phyloP scores from a whole-genome alignment of 768 basidiomycete species.

The Leccinum fibrillosum region DNA sequence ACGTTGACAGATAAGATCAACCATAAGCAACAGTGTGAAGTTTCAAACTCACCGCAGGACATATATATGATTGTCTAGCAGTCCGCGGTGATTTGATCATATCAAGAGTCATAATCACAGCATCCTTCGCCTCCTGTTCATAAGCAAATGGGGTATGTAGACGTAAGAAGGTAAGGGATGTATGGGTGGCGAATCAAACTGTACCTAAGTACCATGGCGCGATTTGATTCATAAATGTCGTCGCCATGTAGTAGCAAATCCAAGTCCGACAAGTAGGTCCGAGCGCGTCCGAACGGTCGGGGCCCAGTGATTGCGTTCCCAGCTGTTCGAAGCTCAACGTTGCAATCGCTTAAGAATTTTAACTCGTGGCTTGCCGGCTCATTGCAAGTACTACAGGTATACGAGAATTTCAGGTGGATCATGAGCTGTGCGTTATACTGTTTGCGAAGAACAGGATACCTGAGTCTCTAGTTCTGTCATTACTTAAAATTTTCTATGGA shows the following conservation, averaged over 20 bases:
- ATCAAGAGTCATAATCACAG: neutral
- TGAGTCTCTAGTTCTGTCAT: neutral
- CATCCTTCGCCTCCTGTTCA: neutral
- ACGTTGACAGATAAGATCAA: neutral
- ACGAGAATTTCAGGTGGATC: neutral
- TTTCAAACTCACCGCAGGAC: neutral
- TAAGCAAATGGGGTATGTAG: neutral
- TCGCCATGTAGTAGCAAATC: neutral
- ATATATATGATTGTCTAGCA: neutral
- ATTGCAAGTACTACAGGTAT: neutral
- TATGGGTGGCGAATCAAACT: neutral
- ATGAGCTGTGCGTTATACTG: neutral
- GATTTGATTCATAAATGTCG: neutral
- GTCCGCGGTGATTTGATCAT: neutral
- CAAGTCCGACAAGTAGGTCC: neutral
- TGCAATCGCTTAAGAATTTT: neutral
- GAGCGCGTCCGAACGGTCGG: neutral
- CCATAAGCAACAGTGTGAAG: neutral
- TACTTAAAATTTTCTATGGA: neutral
- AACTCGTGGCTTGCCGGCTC: neutral
- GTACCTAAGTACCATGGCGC: neutral
- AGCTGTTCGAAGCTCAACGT: neutral
- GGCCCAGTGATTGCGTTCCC: neutral
- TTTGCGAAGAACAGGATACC: neutral
- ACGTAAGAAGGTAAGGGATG: neutral